Percentiles rank a stretch among this genome's conserved stretches.
Evolutionary conservation across 768 basidiomycete genomes (phyloP).

Genomic region (Peribolospora baueri): DNA sequence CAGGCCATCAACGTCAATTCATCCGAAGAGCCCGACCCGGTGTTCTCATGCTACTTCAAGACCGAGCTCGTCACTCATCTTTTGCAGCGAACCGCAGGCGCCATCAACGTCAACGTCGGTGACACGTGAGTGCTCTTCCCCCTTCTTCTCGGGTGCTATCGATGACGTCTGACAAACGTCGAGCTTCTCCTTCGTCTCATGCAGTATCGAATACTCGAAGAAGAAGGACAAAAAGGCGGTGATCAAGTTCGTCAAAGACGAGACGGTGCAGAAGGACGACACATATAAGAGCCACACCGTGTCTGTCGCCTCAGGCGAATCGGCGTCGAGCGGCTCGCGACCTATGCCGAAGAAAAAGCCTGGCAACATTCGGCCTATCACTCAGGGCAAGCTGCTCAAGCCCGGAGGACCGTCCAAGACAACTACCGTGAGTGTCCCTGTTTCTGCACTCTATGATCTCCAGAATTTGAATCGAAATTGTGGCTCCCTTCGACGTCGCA

Average conservation of each 20-base stretch:
- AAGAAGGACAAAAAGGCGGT: conserved; percentile 86
- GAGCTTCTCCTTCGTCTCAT: background rate
- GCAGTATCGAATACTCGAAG: conserved; percentile 67
- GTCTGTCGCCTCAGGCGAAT: conserved; percentile 66
- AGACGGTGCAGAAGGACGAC: conserved; percentile 51
- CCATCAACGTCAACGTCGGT: conserved; percentile 43
- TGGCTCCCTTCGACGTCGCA: background rate
- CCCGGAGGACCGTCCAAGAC: conserved; percentile 42
- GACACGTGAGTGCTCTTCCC: conserved; percentile 38
- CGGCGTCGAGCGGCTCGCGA: conserved; percentile 51
- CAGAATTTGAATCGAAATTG: background rate
- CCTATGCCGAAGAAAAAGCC: conserved; percentile 71
- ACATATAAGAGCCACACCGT: conserved; percentile 83
- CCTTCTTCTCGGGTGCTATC: background rate
- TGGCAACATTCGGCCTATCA: conserved; percentile 60
- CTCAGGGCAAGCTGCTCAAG: conserved; percentile 53
- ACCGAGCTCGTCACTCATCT: conserved; percentile 73
- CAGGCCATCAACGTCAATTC: conserved; percentile 53
- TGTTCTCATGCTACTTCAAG: conserved; percentile 80
- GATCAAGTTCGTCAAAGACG: conserved; percentile 74
- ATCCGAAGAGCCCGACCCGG: conserved; percentile 81
- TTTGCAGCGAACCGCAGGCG: conserved; percentile 51
- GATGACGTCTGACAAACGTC: conserved; percentile 3
- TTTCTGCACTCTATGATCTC: background rate
- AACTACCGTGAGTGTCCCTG: background rate